A percentile compares a stretch with the other conserved stretches of the same genome.
Conservation (phyloP, 768 basidiomycete species). For the Epithele typhae region DNA sequence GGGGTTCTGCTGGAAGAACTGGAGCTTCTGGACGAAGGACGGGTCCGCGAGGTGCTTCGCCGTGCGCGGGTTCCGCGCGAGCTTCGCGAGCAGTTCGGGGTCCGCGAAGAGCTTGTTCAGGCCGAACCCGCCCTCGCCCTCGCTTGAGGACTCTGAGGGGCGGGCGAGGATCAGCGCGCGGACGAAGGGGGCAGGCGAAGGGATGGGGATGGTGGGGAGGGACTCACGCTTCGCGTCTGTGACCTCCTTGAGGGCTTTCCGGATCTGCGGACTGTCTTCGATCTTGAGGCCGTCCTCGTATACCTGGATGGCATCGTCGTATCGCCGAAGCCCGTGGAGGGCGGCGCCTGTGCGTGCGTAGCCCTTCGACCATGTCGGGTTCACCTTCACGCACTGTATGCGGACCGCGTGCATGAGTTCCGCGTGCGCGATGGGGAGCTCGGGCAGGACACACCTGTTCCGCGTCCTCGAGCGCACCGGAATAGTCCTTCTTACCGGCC, state of each 20-base stretch:
- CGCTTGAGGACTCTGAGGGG: slow-evolving; percentile 10
- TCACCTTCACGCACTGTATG: slow-evolving; percentile 69
- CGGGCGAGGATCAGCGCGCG: too few relatives aligned
- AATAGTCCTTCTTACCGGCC: slow-evolving; percentile 78
- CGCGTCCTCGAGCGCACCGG: slow-evolving; percentile 78
- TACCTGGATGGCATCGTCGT: slow-evolving; percentile 77
- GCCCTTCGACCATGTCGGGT: slow-evolving; percentile 84
- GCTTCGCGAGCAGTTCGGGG: slow-evolving; percentile 77
- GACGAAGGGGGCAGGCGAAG: background rate
- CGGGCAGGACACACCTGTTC: slow-evolving; percentile 65
- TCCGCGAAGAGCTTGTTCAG: slow-evolving; percentile 79
- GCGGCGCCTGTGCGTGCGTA: slow-evolving; percentile 92
- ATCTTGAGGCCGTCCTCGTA: slow-evolving; percentile 80
- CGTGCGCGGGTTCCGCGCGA: slow-evolving; percentile 85
- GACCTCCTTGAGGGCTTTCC: slow-evolving; percentile 88
- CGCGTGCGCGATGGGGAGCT: background rate
- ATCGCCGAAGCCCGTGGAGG: slow-evolving; percentile 75
- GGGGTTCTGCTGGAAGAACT: slow-evolving; percentile 66
- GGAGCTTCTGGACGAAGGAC: slow-evolving; percentile 73
- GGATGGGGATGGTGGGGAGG: background rate
- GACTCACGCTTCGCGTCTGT: slow-evolving; percentile 72
- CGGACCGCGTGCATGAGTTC: background rate
- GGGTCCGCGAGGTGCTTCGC: slow-evolving; percentile 81
- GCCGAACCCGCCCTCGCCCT: slow-evolving; percentile 48
- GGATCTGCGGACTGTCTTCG: slow-evolving; percentile 77